Percentiles rank a stretch among this genome's conserved stretches.
These are phyloP conservation scores for Cyanophora paradoxa DNA, from an alignment of 78 protist genomes.

Conservation along the genomic window DNA sequence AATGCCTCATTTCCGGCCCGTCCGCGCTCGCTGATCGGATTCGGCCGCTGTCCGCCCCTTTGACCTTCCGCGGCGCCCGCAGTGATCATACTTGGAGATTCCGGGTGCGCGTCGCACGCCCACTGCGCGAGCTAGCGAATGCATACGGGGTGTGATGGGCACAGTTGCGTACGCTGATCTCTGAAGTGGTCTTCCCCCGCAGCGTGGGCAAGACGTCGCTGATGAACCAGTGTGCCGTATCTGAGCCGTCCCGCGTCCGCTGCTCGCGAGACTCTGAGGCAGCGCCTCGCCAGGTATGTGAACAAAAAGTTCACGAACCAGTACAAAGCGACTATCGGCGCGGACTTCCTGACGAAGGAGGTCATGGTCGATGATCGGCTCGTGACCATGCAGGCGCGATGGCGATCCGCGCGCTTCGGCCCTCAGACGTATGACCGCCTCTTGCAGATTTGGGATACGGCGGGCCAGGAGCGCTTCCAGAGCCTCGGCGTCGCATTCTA, in stretches of 20 bases:
- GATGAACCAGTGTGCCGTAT: slow-evolving; percentile 67
- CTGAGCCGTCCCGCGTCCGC: too few species aligned
- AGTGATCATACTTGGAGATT: slow-evolving; percentile 14
- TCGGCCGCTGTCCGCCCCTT: too few species aligned
- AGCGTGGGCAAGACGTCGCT: slow-evolving; percentile 94
- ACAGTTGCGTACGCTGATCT: neutral
- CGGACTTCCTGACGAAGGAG: slow-evolving; percentile 97
- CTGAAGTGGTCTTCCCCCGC: neutral
- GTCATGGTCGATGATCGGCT: slow-evolving; percentile 88
- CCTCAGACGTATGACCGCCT: too few species aligned
- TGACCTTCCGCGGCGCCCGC: too few species aligned
- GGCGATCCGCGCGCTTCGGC: neutral
- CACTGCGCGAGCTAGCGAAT: neutral
- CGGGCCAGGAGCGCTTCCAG: slow-evolving; percentile 98
- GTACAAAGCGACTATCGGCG: slow-evolving; percentile 99
- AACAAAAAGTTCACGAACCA: slow-evolving; percentile 84
- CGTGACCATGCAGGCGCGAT: slow-evolving; percentile 92
- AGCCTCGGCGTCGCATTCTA: slow-evolving; percentile 97
- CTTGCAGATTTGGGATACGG: slow-evolving; percentile 94
- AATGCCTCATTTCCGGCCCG: too few species aligned
- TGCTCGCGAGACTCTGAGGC: neutral
- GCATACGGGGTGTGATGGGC: neutral
- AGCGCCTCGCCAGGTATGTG: slow-evolving; percentile 56
- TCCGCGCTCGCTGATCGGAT: too few species aligned
- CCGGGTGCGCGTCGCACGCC: neutral